Conservation (phyloP, 192 early-diverging fungal genomes). For the Coemansia sp. region DNA sequence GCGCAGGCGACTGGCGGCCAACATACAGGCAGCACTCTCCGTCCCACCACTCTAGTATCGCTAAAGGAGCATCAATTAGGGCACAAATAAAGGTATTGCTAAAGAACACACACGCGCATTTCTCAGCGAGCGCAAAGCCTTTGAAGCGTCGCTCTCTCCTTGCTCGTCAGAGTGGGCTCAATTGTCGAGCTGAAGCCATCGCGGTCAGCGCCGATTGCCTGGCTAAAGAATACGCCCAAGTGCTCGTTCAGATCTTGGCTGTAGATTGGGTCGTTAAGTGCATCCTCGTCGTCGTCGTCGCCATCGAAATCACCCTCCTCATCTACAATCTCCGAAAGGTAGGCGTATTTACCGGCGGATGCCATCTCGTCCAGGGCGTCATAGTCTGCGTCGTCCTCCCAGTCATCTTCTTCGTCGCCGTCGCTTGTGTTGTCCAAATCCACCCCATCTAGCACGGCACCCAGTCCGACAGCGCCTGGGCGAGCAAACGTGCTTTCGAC, state of each 20-base stretch:
- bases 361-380: conserved; percentile 6
- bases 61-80: too few relatives aligned
- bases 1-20: conserved; percentile 39
- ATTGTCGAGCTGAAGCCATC: conserved; percentile 17
- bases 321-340: conserved; percentile 19
- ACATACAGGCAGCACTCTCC: conserved; percentile 39
- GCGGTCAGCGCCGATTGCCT: conserved; percentile 16
- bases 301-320: conserved; percentile 21
- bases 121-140: conserved; percentile 6
- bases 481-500: conserved; percentile 59
- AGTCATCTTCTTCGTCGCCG: conserved; percentile 56
- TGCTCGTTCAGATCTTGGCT: conserved; percentile 43
- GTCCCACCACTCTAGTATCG: conserved; percentile 27
- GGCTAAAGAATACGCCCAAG: conserved; percentile 29
- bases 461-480: conserved; percentile 53
- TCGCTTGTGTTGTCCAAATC: conserved; percentile 16
- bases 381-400: conserved; percentile 56
- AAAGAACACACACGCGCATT: neutral
- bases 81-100: too few relatives aligned
- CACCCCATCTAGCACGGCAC: conserved; percentile 54
- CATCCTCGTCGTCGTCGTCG: conserved; percentile 41
- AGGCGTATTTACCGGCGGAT: conserved; percentile 22
- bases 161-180: conserved; percentile 24
- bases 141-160: conserved; percentile 16
- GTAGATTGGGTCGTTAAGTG: conserved; percentile 44